Percentiles rank a stretch among this genome's conserved stretches.
Evolutionary conservation across 176 grass and related monocot genomes (phyloP).

Genomic region (barley (Hordeum vulgare)): MorexV3_pseudomolecules_assembly NC_058518.1:138705789-138706288

Average conservation of each 20-base stretch:
- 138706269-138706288: background rate
- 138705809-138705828: too few species aligned
- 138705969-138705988: background rate
- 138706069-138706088: background rate
- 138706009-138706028: background rate
- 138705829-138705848: too few species aligned
- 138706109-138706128: conserved; percentile 34
- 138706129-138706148: conserved; percentile 59
- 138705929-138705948: background rate
- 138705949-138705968: background rate
- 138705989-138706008: background rate
- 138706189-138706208: background rate
- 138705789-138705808: too few species aligned
- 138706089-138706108: conserved; percentile 4
- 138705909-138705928: too few species aligned
- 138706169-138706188: background rate
- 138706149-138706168: conserved; percentile 56
- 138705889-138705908: too few species aligned
- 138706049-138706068: background rate
- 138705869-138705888: too few species aligned
- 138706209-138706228: background rate
- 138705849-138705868: too few species aligned
- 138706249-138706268: background rate
- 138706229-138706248: background rate
- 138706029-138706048: background rate